Conservation (phyloP, 495 filamentous ascomycete genomes). For the Baudoinia panamericana region DNA sequence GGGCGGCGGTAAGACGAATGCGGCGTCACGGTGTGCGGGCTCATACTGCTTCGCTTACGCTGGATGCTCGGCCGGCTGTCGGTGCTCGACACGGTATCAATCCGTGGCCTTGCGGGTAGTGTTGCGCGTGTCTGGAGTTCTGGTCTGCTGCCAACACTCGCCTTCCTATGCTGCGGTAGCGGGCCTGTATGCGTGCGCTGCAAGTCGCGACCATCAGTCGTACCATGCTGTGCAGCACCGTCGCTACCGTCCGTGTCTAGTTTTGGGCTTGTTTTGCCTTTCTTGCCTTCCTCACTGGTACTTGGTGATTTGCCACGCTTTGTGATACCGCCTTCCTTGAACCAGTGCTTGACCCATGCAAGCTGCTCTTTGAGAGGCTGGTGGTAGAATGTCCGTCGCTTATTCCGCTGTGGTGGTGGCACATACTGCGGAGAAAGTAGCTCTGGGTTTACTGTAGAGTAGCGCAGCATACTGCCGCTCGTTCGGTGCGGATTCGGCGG, state of each 20-base stretch:
- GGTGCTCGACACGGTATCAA: conserved; percentile 24
- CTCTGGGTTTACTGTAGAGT: conserved; percentile 60
- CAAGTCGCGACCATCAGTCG: conserved; percentile 5
- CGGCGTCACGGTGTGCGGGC: conserved; percentile 79
- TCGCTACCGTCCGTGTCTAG: not conserved
- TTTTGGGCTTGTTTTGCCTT: conserved; percentile 8
- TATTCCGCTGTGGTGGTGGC: conserved; percentile 41
- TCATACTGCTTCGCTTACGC: conserved; percentile 68
- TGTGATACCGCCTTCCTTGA: conserved; percentile 62
- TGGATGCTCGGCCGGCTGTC: conserved; percentile 24
- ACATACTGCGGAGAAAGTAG: conserved; percentile 32
- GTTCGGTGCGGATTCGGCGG: conserved; percentile 22
- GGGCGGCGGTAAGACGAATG: conserved; percentile 67
- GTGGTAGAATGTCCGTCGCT: conserved; percentile 48
- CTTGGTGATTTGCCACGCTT: conserved; percentile 59
- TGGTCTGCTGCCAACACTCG: conserved; percentile 19
- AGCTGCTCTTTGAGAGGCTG: conserved; percentile 65
- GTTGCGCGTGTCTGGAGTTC: conserved; percentile 23
- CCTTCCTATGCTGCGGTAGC: conserved; percentile 12
- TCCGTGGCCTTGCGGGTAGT: conserved; percentile 22
- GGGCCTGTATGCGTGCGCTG: conserved; percentile 19
- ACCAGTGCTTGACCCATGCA: conserved; percentile 79
- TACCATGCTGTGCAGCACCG: not conserved
- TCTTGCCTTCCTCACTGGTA: conserved; percentile 22
- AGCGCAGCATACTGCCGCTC: conserved; percentile 66